These are phyloP conservation scores for Pharnaceum exiguum DNA, from an alignment of 148 eudicot species.

Conservation along the genomic window DNA sequence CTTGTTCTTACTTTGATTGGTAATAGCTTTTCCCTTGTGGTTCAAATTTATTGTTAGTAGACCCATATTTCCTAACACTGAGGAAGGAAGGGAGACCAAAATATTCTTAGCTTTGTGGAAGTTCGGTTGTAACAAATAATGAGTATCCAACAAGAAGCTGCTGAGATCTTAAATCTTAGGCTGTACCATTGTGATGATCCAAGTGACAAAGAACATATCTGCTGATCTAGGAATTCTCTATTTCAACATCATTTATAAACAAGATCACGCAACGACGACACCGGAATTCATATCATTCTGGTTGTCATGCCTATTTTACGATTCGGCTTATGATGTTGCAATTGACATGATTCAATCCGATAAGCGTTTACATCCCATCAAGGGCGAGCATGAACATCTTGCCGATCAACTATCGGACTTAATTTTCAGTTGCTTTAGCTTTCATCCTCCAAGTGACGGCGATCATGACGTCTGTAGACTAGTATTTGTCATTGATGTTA, in stretches of 20 bases:
- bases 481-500: conserved; percentile 9
- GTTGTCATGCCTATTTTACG: too few species aligned
- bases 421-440: background rate
- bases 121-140: background rate
- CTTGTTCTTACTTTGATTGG: too few species aligned
- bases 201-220: background rate
- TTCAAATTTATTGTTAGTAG: too few species aligned
- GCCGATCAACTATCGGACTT: background rate
- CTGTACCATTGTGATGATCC: background rate
- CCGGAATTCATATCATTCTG: too few species aligned
- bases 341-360: background rate
- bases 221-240: background rate
- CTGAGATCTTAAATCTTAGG: background rate
- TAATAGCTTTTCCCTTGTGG: too few species aligned
- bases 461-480: background rate
- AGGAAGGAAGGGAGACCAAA: too few species aligned
- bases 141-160: too few species aligned
- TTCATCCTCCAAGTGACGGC: background rate
- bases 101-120: background rate
- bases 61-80: too few species aligned
- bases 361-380: background rate
- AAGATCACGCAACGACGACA: too few species aligned
- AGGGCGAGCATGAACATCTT: background rate
- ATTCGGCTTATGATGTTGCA: too few species aligned
- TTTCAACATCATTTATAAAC: background rate